Base-by-base conservation (phyloP, 495 filamentous ascomycete genomes). In the Neurospora sp. region DNA sequence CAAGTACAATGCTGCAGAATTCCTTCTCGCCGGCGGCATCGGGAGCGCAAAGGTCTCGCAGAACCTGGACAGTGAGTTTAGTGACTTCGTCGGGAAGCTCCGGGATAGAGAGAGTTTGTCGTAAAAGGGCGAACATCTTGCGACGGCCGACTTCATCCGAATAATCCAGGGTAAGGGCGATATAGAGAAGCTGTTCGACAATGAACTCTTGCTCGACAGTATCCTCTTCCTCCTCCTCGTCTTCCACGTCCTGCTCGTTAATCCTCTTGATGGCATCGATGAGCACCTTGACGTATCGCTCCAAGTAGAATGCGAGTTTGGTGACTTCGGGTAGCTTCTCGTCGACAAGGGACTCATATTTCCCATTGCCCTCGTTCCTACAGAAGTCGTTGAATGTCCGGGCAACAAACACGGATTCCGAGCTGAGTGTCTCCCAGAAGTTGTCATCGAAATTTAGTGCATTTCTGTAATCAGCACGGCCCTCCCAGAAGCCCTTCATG, bases 311-410 rank as follows among this genome's bases (percentile, higher is more conserved):
- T 11, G 93, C 95, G 8, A 98, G 87, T 71, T 92, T 93, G 11
- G 93, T 97, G 37, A 98, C 93, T 82, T 96, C 95, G 0, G 96
- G 96, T 82, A 99, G 90, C 80, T 97, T 98, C 77, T 96, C 94
- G 77, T 97, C 95, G 14, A 92, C 84, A 18, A 96, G 83, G 16
- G 84, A 84, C 72, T 93, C 91, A 71, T 87, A 92, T 79, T 90
- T 93, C 20, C 86, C 87, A 71, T 92, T 90, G 31, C 90, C 90
- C 71, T 92, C 88, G 39, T 74, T 85, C 0, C 90, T 89, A 79
- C 95, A 97, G 80, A 93, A 98, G 78, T 96, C 93, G 75, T 98
- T 98, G 85, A 97, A 97, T 16, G 91, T 97, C 11, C 96, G 88
- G 1, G 91, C 90, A 38, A 98, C 88, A 80, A 98, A 99, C 2